These are phyloP conservation scores for Arachnomyces sp. DNA, from an alignment of 2,329 filamentous ascomycete genomes.

Conservation along the genomic window DNA sequence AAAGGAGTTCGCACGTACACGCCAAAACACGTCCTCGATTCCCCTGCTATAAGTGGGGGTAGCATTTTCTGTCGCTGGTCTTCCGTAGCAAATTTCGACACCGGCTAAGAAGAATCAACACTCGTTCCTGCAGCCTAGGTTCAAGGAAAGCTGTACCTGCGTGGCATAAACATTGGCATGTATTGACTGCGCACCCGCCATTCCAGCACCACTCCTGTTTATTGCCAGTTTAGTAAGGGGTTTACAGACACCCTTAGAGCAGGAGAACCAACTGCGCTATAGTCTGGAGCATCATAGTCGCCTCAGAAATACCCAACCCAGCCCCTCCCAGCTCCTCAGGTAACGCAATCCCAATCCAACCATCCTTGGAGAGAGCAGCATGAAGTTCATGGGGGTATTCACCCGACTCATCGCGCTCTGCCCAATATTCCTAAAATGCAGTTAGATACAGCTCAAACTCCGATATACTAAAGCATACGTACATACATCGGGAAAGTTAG, in stretches of 20 bases:
- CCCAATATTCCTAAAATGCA: slow-evolving; percentile 55
- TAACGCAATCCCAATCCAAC: slow-evolving; percentile 74
- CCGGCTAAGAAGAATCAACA: slow-evolving; percentile 28
- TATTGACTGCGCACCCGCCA: slow-evolving; percentile 56
- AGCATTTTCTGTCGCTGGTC: slow-evolving; percentile 58
- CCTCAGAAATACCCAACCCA: slow-evolving; percentile 68
- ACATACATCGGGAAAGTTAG: slow-evolving; percentile 54
- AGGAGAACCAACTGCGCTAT: slow-evolving; percentile 52
- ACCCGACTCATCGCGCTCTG: slow-evolving; percentile 60
- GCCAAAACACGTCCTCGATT: slow-evolving; percentile 68
- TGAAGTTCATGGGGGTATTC: slow-evolving; percentile 69
- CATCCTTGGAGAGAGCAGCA: slow-evolving; percentile 61
- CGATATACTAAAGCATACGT: slow-evolving; percentile 1
- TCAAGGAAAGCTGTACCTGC: slow-evolving; percentile 42
- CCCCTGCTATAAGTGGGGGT: slow-evolving; percentile 62
- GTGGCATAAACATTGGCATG: slow-evolving; percentile 52
- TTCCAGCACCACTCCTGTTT: slow-evolving; percentile 58
- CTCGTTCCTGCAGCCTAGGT: not conserved
- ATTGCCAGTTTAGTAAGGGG: not conserved
- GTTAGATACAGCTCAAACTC: slow-evolving; percentile 2
- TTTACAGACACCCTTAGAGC: not conserved
- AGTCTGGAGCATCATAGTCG: slow-evolving; percentile 80
- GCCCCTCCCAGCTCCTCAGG: slow-evolving; percentile 67
- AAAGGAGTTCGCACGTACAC: slow-evolving; percentile 36
- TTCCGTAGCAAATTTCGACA: slow-evolving; percentile 62